Base-by-base conservation (phyloP, 176 grass and related monocot genomes). In the Avena insularis region DNA sequence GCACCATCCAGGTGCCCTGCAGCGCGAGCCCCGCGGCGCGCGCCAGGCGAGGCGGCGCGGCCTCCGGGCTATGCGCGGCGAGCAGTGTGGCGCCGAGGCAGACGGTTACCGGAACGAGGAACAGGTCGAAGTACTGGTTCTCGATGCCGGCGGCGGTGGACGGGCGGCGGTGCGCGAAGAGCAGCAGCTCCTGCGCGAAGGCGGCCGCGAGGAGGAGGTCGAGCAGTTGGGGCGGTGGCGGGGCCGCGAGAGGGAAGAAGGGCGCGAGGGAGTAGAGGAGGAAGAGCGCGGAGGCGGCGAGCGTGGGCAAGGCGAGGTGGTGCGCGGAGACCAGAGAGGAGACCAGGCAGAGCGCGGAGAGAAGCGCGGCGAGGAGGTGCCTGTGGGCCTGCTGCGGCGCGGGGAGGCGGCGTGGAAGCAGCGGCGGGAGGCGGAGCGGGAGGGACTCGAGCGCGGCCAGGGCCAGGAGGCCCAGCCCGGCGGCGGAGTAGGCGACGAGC, bases 1-100 rank as follows among this genome's bases (percentile, higher is more conserved):
- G 97, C 65, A 98, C 63, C 87, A 98, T 91, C 97, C 97, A 98
- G 5, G 97, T 98, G 35, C 97, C 97, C 51, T 98, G 94, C 71
- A 98, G 85, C 17, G 94, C 93, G 0, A 98, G 83, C 5, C 92
- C 97, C 0, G 94, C 94, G 4, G 97, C 94, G 36, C 92, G 90
- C 3, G 92, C 93, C 60, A 96, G 70, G 58, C 93, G 88, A 0
- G 93, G 93, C 15, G 77, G 2, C 0, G 38, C 11, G 5, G 92
- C 89, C 15, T 47, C 84, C 1, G 93, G 93, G 4, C 71, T 75
- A 82, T 93, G 87, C 53, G 91, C 79, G n/a, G 92, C 77, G 60
- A 94, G 82, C 60, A 94, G 43, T 15, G 96, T 96, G 45, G 93
- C 90, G 55, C 88, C 64, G 16, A 92, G 88, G 85, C 96, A 98